Evolutionary conservation across 331 rosid species (phyloP), one percentile per base, ranked within the genome.

Genomic region (Malus hybrid): DNA sequence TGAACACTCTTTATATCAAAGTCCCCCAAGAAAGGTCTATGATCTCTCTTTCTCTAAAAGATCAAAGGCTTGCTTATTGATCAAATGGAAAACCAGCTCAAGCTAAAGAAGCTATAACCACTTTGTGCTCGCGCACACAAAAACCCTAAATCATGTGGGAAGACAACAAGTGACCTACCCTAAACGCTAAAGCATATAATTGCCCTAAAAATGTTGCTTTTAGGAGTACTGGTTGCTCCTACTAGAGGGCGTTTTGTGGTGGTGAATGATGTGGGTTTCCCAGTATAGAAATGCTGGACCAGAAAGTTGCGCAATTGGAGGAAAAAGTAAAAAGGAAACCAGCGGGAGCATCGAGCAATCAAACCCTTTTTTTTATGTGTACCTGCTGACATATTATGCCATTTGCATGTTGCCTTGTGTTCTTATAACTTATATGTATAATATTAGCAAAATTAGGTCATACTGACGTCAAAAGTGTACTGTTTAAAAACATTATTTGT

Each of bases 81-180:
- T 4, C 22, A 34, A 62, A 69, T 60, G 48, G n/a, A 13, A 32
- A 44, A 39, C 22, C 69, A 48, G 20, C 33, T 65, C 68, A 74
- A 65, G 55, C 61, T 55, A 15, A 64, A 24, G 46, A 8, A 64
- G 39, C 7, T 29, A 28, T 12, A 28, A 27, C 67, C 67, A 28
- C 67, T 62, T 62, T 62, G 34, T 29, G 34, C n/a, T 8, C 27
- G 31, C 39, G 18, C 76, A 77, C 44, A 46, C 64, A 28, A 5
- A 52, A 11, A 54, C 72, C 73, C 80, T 36, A 66, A 52, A 66
- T 78, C 83, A 79, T 79, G 86, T 83, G 86, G 75, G 81, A 62
- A 48, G 69, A 74, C 70, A 67, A 65, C 24, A 69, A 79, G 42
- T 56, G 78, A 70, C 80, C 80, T 6, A 82, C 78, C 71, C 78